A percentile compares a stretch with the other conserved stretches of the same genome.
These are phyloP conservation scores for Vaccinium macrocarpon DNA, from an alignment of 148 eudicot genomes.

Conservation along the genomic window DNA sequence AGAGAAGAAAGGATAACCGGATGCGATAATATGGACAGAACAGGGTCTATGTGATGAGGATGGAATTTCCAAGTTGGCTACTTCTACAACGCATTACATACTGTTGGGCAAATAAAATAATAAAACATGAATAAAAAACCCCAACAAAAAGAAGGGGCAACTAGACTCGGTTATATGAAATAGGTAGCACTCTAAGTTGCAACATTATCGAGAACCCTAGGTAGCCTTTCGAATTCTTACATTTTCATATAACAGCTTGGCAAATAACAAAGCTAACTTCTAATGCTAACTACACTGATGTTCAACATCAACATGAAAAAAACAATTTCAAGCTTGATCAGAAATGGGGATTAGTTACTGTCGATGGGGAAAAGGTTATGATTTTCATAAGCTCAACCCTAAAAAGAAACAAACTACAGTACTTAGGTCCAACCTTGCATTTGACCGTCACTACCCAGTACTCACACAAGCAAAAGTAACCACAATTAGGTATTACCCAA, in stretches of 20 bases:
- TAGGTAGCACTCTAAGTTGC: neutral
- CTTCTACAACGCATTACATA: neutral
- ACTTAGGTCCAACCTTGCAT: conserved; percentile 4
- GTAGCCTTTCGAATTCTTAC: neutral
- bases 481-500: neutral
- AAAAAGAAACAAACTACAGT: conserved; percentile 5
- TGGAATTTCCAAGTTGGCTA: neutral
- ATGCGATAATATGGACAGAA: neutral
- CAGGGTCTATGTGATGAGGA: neutral
- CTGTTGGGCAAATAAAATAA: neutral
- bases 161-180: neutral
- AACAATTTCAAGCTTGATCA: neutral
- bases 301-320: neutral
- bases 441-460: neutral
- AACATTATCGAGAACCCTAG: neutral
- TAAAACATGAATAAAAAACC: too few relatives aligned
- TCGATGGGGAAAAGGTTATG: neutral
- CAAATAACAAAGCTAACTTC: neutral
- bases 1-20: neutral
- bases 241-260: neutral
- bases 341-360: neutral
- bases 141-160: neutral
- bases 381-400: neutral
- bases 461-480: neutral
- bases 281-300: neutral